phyloP scores from a whole-genome alignment of 2,329 filamentous ascomycete species.

The Pestalotiopsis sp. region DNA sequence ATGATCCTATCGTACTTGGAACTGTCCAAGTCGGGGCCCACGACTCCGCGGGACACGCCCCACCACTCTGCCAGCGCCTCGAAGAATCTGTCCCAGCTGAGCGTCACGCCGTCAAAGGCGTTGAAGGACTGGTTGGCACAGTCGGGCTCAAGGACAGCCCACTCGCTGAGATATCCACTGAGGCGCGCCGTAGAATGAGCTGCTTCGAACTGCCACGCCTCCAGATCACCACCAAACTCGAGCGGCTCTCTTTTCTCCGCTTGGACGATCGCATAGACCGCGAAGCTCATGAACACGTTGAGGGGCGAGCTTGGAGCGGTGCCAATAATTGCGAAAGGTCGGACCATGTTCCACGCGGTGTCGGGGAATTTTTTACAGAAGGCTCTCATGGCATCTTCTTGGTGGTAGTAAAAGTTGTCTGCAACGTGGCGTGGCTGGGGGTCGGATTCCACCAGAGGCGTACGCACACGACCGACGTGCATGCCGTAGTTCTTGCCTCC shows the following conservation, averaged over 20 bases:
- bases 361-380: background rate
- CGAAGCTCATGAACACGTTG: background rate
- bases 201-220: background rate
- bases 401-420: background rate
- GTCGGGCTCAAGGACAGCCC: background rate
- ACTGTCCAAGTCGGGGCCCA: background rate
- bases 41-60: background rate
- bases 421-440: background rate
- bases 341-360: background rate
- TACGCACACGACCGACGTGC: background rate
- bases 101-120: background rate
- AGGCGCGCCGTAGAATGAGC: background rate
- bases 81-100: background rate
- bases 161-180: background rate
- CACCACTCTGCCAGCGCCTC: background rate
- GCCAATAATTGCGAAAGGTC: background rate
- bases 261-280: background rate
- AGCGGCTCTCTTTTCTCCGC: background rate
- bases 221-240: background rate
- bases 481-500: slow-evolving; percentile 1
- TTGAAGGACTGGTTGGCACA: background rate
- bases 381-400: background rate
- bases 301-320: background rate
- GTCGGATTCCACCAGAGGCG: background rate
- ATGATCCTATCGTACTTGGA: background rate